These are phyloP conservation scores for Groenewaldozyma auringiensis DNA, from an alignment of 1,139 yeast species.

Conservation along the genomic window DNA sequence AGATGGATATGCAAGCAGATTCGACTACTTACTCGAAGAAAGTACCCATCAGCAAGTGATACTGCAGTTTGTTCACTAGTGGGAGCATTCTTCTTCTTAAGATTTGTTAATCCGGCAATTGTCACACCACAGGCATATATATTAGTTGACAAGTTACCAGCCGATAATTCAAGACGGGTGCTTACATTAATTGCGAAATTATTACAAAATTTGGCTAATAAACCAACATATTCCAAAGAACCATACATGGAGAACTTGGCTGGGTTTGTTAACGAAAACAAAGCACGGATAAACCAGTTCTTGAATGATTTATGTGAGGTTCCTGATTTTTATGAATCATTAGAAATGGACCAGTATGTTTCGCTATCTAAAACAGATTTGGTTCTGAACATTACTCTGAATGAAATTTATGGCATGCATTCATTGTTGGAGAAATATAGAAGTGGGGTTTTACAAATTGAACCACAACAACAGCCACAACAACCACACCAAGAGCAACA, in stretches of 20 bases:
- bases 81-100: constrained; percentile 78
- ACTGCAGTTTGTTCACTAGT: constrained; percentile 48
- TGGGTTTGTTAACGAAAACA: constrained; percentile 29
- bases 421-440: constrained; percentile 31
- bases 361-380: constrained; percentile 35
- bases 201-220: constrained; percentile 79
- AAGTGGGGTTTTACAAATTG: constrained; percentile 15
- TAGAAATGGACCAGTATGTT: constrained; percentile 37
- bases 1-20: constrained; percentile 69
- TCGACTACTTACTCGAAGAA: constrained; percentile 50
- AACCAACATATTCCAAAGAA: constrained; percentile 36
- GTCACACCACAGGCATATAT: constrained; percentile 76
- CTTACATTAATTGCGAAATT: constrained; percentile 78
- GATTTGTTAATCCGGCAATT: constrained; percentile 86
- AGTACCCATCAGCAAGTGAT: constrained; percentile 55
- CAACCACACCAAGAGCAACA: neutral
- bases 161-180: constrained; percentile 53
- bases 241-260: constrained; percentile 31
- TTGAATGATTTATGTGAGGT: constrained; percentile 36
- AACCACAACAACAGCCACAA: too few species aligned
- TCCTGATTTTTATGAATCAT: constrained; percentile 36
- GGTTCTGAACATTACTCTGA: constrained; percentile 30
- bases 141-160: constrained; percentile 33
- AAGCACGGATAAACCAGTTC: constrained; percentile 29
- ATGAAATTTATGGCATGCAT: constrained; percentile 36